These are phyloP conservation scores for Diaporthe sp. DNA, from an alignment of 2,329 filamentous ascomycete species.

Conservation along the genomic window DNA sequence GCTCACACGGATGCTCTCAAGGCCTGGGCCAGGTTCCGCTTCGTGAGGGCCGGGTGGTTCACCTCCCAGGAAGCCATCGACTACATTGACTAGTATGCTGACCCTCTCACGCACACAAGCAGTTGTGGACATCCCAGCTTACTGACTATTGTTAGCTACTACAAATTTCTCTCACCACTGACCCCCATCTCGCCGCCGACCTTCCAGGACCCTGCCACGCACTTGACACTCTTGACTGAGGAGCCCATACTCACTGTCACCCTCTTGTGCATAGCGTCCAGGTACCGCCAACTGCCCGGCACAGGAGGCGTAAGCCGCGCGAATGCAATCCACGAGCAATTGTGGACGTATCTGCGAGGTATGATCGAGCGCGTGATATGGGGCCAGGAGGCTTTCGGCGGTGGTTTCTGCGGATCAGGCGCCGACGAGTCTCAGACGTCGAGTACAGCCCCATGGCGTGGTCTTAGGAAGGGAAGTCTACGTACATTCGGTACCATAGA, in stretches of 20 bases:
- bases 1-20: constrained; percentile 78
- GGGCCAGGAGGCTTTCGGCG: constrained; percentile 96
- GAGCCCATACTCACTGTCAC: constrained; percentile 95
- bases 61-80: constrained; percentile 91
- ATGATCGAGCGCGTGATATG: constrained; percentile 97
- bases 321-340: constrained; percentile 91
- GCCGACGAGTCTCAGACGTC: constrained; percentile 71
- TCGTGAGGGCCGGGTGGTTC: constrained; percentile 97
- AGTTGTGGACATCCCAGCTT: background rate
- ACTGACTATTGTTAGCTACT: constrained; percentile 70
- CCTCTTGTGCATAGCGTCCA: constrained; percentile 88
- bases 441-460: constrained; percentile 76
- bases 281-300: constrained; percentile 83
- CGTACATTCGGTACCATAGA: constrained; percentile 94
- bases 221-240: constrained; percentile 83
- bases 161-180: constrained; percentile 88
- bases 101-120: background rate
- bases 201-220: constrained; percentile 83
- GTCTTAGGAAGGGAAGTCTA: constrained; percentile 80
- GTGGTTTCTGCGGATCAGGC: constrained; percentile 83
- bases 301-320: constrained; percentile 85
- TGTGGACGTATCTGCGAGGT: constrained; percentile 92
- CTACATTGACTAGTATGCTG: constrained; percentile 87
- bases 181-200: constrained; percentile 95
- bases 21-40: constrained; percentile 92